These are phyloP conservation scores for Epichloe sylvatica DNA, from an alignment of 2,329 filamentous ascomycete species.

Conservation along the genomic window DNA sequence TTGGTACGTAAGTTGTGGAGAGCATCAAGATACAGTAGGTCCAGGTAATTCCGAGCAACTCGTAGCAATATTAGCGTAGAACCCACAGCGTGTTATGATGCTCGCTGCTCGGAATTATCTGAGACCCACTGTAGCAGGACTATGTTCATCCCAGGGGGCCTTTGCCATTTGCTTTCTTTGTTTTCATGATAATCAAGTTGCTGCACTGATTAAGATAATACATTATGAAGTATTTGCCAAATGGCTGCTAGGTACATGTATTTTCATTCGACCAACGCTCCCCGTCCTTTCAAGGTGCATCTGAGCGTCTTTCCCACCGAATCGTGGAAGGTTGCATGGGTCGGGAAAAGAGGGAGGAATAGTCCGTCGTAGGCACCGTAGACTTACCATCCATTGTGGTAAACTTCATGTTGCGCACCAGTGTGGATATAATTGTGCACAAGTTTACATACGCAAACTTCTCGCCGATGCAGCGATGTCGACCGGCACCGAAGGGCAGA, in stretches of 20 bases:
- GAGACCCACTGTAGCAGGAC: too few species aligned
- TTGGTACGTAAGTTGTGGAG: too few species aligned
- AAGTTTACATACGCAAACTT: conserved; percentile 75
- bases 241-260: background rate
- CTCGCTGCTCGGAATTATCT: too few species aligned
- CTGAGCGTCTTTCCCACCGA: conserved; percentile 19
- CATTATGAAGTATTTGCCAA: background rate
- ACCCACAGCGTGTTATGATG: too few species aligned
- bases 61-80: too few species aligned
- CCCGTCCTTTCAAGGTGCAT: background rate
- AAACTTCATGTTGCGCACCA: conserved; percentile 49
- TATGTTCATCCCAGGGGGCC: background rate
- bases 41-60: too few species aligned
- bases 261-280: background rate
- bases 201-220: background rate
- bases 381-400: conserved; percentile 39
- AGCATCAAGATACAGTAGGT: too few species aligned
- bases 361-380: conserved; percentile 50
- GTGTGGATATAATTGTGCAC: conserved; percentile 46
- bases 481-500: conserved; percentile 82
- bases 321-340: conserved; percentile 20
- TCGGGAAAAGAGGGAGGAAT: conserved; percentile 34
- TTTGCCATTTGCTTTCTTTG: background rate
- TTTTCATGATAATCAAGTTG: background rate
- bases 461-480: conserved; percentile 91